Conservation (phyloP, 2,329 filamentous ascomycete genomes). For the Amylocarpus encephaloides region DNA sequence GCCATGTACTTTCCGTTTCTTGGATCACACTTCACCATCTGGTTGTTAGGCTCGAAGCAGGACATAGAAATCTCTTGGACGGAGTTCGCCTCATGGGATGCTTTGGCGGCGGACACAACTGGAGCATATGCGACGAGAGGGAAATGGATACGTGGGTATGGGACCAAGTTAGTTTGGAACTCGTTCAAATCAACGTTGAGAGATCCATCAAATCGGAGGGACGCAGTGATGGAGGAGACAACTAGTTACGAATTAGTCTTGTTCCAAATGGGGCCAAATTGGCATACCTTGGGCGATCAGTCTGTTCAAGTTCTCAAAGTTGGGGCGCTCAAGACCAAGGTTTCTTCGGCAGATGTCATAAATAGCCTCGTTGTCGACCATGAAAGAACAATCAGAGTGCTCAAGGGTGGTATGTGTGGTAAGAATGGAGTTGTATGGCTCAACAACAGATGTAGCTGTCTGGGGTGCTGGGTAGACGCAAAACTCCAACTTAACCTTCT, state of each 20-base stretch:
- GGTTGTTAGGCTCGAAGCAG: slow-evolving; percentile 99
- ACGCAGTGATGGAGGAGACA: slow-evolving; percentile 96
- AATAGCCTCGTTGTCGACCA: slow-evolving; percentile 99
- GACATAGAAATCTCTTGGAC: slow-evolving; percentile 98
- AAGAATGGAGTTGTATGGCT: slow-evolving; percentile 99
- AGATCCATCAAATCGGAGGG: slow-evolving; percentile 95
- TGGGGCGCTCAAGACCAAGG: slow-evolving; percentile 92
- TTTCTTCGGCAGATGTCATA: slow-evolving; percentile 99
- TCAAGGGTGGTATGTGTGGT: slow-evolving; percentile 98
- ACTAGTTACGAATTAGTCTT: slow-evolving; percentile 47
- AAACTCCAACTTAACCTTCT: slow-evolving; percentile 99
- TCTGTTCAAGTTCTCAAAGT: slow-evolving; percentile 98
- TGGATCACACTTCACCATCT: slow-evolving; percentile 99
- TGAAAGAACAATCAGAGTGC: slow-evolving; percentile 99
- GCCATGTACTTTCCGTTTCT: slow-evolving; percentile 99
- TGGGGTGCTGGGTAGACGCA: slow-evolving; percentile 97
- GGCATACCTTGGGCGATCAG: slow-evolving; percentile 85
- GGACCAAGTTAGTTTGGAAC: slow-evolving; percentile 99
- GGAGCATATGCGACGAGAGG: slow-evolving; percentile 94
- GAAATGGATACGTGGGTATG: slow-evolving; percentile 99
- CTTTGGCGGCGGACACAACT: slow-evolving; percentile 91
- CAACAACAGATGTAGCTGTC: slow-evolving; percentile 93
- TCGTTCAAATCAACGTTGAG: slow-evolving; percentile 99
- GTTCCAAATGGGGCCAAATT: background rate
- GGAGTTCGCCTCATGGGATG: slow-evolving; percentile 94